Evolutionary conservation across 257 asterid genomes (phyloP), one percentile per base, ranked within the genome.

Genomic region (Leptodermis oblonga): DNA sequence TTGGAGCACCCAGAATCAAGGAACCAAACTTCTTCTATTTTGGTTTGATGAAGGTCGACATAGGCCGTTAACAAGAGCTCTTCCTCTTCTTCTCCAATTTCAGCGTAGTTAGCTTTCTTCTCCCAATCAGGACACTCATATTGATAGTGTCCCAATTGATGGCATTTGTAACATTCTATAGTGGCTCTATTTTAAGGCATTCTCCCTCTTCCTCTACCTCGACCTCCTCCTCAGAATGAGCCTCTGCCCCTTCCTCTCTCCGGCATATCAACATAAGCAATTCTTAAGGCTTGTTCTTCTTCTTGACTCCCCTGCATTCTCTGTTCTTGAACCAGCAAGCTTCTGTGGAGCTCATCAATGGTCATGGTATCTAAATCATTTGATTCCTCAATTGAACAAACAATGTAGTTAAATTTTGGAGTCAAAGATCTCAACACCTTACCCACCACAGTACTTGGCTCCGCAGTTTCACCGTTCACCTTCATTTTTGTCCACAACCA

Each of bases 161-260:
- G 68, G 56, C 74, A 60, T 13, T 70, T 60, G 4, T 14, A 70
- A 26, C 74, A 70, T 23, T 70, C 68, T 7, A 70, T 36, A 9
- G 11, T 28, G 5, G 74, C 74, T 31, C 56, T 60, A 56, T 60
- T 43, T n/a, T 39, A 60, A 25, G 59, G 5, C 42, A 30, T 58
- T 39, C 36, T 53, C 5, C 73, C 53, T 56, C 66, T 70, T n/a
- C 71, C 71, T 46, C 61, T 25, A 5, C 71, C 71, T 23, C 22
- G 2, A 14, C 73, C 65, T 53, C 43, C 65, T 53, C 43, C 74
- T 1, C 68, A 5, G 7, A 28, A 28, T 22, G 60, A 25, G 25
- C 68, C 74, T 55, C 74, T 37, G 23, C 58, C 73, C 60, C 58
- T 26, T 70, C 74, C 28, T 37, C 64, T 18, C 43, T 34, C 51